Evolutionary conservation across 1,284 basidiomycete genomes (phyloP).

Genomic region (Gymnopus androsaceus): DNA sequence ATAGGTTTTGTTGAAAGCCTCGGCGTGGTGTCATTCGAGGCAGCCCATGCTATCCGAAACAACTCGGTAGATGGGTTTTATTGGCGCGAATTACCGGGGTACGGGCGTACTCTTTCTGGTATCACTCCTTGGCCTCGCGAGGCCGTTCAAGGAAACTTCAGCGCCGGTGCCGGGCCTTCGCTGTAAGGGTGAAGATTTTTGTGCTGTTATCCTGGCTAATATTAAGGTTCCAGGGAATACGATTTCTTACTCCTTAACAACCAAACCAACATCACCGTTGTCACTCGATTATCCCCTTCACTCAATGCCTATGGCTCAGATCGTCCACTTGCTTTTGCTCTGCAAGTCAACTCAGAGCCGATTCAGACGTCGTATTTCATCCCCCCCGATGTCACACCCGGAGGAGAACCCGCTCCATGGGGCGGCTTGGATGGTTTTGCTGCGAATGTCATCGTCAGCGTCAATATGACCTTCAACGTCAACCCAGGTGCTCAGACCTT

Average conservation of each 20-base stretch:
- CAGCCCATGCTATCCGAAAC: slow-evolving; percentile 56
- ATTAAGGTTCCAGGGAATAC: slow-evolving; percentile 65
- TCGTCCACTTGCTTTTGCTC: slow-evolving; percentile 55
- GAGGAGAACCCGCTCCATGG: slow-evolving; percentile 54
- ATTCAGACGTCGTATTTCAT: slow-evolving; percentile 53
- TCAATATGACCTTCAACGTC: slow-evolving; percentile 39
- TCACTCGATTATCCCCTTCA: slow-evolving; percentile 57
- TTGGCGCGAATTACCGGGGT: slow-evolving; percentile 61
- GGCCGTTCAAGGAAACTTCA: slow-evolving; percentile 55
- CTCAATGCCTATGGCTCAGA: slow-evolving; percentile 58
- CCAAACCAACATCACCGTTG: slow-evolving; percentile 47
- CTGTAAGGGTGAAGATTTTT: slow-evolving; percentile 47
- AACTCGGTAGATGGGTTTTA: slow-evolving; percentile 50
- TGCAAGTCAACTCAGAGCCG: slow-evolving; percentile 53
- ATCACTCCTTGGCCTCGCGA: slow-evolving; percentile 62
- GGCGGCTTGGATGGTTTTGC: slow-evolving; percentile 52
- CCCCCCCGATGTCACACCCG: slow-evolving; percentile 45
- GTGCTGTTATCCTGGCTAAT: no score
- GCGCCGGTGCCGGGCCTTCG: slow-evolving; percentile 60
- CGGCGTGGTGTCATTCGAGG: slow-evolving; percentile 66
- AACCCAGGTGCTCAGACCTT: slow-evolving; percentile 57
- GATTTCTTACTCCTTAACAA: slow-evolving; percentile 63
- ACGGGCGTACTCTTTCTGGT: slow-evolving; percentile 60
- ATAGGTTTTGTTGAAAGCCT: slow-evolving; percentile 61
- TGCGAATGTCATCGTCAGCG: slow-evolving; percentile 49